Base-by-base conservation (phyloP, 2,329 filamentous ascomycete species). In the Orbilia javanica region DNA sequence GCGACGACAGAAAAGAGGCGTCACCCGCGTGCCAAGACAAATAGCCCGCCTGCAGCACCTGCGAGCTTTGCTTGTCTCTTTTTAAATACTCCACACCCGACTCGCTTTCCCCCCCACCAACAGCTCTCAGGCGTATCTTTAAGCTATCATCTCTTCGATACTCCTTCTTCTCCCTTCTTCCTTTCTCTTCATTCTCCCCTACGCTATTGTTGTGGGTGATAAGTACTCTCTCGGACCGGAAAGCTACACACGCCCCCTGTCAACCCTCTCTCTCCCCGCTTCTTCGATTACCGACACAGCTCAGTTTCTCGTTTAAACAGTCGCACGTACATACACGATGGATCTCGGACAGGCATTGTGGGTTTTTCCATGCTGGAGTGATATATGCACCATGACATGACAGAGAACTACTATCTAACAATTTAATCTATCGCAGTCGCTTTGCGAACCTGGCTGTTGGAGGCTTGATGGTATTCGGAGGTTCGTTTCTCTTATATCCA, bases 401-500 rank as follows among this genome's bases (percentile, higher is more conserved):
- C 25, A 15, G 2, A 13, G 6, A 31, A 13, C 1, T 1, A 48
- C 27, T 25, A 10, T 15, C 55, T 75, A 53, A 75, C 27, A n/a
- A 44, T 25, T 15, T 8, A 3, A 34, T 25, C 1, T 46, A 22
- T 20, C 18, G 29, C 29, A 79, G 75, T 70, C 96, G 96, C 83
- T 90, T 98, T 83, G 93, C 97, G 84, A 99, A 99, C 88, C 88
- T 99, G 85, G 93, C 87, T 82, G 90, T 96, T 80, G 96, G 91
- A 82, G 91, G 91, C 81, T 88, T 97, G 81, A 96, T 97, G 90
- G 87, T 97, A 57, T 87, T 97, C 57, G 95, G 94, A 80, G 95
- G 94, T 82, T 88, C 94, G 83, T 87, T 87, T n/a, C n/a, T n/a
- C 79, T 90, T 93, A 39, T 39, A n/a, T n/a, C n/a, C n/a, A n/a